Conservation (phyloP, 2,329 filamentous ascomycete species). For the Epicoccum nigrum region DNA sequence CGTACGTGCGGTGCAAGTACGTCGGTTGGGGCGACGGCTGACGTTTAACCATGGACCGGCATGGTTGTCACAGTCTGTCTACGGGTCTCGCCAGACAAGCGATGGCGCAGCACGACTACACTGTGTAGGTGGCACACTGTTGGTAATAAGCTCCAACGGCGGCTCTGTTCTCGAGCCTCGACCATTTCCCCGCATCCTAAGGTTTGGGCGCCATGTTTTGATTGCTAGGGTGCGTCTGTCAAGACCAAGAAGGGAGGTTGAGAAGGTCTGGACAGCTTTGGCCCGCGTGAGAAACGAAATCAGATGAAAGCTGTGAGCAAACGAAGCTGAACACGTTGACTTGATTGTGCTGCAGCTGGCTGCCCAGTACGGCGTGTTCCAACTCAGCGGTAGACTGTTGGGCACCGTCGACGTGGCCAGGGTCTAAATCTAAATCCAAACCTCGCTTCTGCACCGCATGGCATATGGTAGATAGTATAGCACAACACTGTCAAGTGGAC, state of each 20-base stretch:
- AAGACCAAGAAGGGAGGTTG: constrained; percentile 5
- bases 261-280: not conserved
- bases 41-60: not conserved
- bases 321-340: constrained; percentile 20
- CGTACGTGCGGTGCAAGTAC: constrained; percentile 5
- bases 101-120: constrained; percentile 4
- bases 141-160: not conserved
- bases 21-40: not conserved
- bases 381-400: constrained; percentile 18
- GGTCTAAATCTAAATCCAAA: constrained; percentile 4
- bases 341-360: constrained; percentile 25
- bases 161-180: constrained; percentile 20
- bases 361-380: constrained; percentile 17
- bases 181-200: constrained; percentile 14
- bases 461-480: too few species aligned
- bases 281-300: not conserved
- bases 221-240: constrained; percentile 20
- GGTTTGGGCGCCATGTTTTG: constrained; percentile 13
- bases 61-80: not conserved
- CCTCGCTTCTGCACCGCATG: constrained; percentile 15
- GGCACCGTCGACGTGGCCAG: constrained; percentile 14
- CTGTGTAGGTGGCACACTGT: constrained; percentile 7
- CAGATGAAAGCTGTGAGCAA: constrained; percentile 5
- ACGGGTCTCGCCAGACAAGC: constrained; percentile 6
- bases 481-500: constrained; percentile 5